Percentiles rank a stretch among this genome's conserved stretches.
These are phyloP conservation scores for Neofusicoccum laricinum DNA, from an alignment of 2,329 filamentous ascomycete species.

Conservation along the genomic window DNA sequence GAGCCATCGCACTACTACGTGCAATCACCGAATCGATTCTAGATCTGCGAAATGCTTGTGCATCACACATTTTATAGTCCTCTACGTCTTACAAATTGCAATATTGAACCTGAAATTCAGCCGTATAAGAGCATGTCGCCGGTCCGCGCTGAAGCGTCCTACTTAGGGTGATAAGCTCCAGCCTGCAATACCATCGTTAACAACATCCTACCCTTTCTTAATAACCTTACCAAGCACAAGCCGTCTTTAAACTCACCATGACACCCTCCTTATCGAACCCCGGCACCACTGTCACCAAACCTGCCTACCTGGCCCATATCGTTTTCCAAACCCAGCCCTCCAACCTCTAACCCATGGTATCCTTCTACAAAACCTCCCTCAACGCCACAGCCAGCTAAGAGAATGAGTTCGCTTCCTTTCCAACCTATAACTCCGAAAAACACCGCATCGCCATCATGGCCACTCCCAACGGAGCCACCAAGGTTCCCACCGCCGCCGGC, in stretches of 20 bases:
- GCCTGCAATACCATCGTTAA: no score
- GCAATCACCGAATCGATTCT: no score
- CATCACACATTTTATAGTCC: no score
- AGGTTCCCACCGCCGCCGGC: slow-evolving; percentile 27
- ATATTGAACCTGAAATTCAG: no score
- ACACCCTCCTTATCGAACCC: neutral
- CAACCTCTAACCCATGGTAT: slow-evolving; percentile 30
- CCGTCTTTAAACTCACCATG: neutral
- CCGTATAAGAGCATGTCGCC: no score
- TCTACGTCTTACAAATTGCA: no score
- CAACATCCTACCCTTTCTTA: neutral
- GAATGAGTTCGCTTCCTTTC: slow-evolving; percentile 31
- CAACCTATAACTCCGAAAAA: slow-evolving; percentile 48
- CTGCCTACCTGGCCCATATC: slow-evolving; percentile 25
- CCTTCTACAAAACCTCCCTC: slow-evolving; percentile 40
- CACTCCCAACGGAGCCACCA: slow-evolving; percentile 24
- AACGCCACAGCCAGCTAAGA: slow-evolving; percentile 30
- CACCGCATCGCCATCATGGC: slow-evolving; percentile 45
- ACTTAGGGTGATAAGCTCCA: no score
- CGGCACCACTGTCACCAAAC: neutral
- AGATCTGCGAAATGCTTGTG: no score
- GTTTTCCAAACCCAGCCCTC: slow-evolving; percentile 26
- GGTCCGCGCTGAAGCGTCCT: no score
- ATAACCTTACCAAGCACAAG: neutral
- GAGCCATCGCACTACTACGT: no score